A percentile compares a stretch with the other conserved stretches of the same genome.
Conservation (phyloP, 2,329 filamentous ascomycete genomes). For the Periglandula ipomoeae region DNA sequence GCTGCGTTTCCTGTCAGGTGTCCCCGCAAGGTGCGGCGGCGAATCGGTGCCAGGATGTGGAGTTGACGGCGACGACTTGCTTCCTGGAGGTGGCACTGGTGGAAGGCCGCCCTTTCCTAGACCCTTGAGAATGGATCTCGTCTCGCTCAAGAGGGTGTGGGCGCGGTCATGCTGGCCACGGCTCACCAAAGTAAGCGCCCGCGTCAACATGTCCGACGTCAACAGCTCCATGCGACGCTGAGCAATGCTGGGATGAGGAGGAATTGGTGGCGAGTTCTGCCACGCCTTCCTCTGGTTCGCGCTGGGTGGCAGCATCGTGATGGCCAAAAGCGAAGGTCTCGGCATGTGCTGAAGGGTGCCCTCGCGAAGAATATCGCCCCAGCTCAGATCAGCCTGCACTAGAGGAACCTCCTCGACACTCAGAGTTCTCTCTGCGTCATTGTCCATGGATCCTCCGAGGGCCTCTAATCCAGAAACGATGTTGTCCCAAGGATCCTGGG, state of each 20-base stretch:
- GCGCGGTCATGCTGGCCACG: slow-evolving; percentile 89
- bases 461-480: slow-evolving; percentile 94
- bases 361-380: slow-evolving; percentile 87
- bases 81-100: slow-evolving; percentile 61
- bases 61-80: slow-evolving; percentile 37
- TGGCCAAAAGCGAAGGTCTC: slow-evolving; percentile 81
- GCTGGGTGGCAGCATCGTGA: slow-evolving; percentile 79
- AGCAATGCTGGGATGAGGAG: slow-evolving; percentile 88
- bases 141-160: slow-evolving; percentile 86
- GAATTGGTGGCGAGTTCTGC: slow-evolving; percentile 68
- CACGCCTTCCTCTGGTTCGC: slow-evolving; percentile 57
- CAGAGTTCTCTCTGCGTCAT: slow-evolving; percentile 70
- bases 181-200: slow-evolving; percentile 82
- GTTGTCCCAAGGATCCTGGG: slow-evolving; percentile 93
- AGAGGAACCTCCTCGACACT: slow-evolving; percentile 93
- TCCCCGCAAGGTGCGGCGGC: slow-evolving; percentile 34
- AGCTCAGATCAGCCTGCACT: slow-evolving; percentile 88
- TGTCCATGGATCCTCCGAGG: slow-evolving; percentile 76
- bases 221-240: slow-evolving; percentile 96
- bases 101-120: slow-evolving; percentile 91
- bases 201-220: slow-evolving; percentile 94
- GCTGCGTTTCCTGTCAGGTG: slow-evolving; percentile 45
- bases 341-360: slow-evolving; percentile 79
- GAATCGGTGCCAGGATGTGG: slow-evolving; percentile 35
- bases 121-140: slow-evolving; percentile 88